Conservation (phyloP, 345 rosid genomes). For the Leavenworthia alabamica region DNA sequence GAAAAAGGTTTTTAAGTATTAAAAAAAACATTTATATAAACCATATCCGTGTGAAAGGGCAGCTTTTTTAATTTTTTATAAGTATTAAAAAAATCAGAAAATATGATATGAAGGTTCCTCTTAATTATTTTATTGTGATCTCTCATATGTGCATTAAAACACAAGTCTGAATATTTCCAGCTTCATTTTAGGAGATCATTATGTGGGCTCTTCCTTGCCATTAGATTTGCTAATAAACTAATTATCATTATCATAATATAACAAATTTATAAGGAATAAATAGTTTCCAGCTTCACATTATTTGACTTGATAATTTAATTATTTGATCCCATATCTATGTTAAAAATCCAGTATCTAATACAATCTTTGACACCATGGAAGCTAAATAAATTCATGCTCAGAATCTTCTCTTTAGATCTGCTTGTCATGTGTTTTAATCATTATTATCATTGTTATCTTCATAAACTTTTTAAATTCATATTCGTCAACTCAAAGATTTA, state of each 20-base stretch:
- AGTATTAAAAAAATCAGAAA: background rate
- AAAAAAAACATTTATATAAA: background rate
- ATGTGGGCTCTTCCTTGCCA: conserved; percentile 24
- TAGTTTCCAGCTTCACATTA: conserved; percentile 22
- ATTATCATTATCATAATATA: too few relatives aligned
- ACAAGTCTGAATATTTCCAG: conserved; percentile 37
- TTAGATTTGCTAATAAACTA: too few relatives aligned
- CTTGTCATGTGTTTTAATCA: conserved; percentile 27
- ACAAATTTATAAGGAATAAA: background rate
- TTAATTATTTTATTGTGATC: conserved; percentile 14
- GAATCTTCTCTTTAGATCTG: conserved; percentile 32
- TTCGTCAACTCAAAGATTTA: conserved; percentile 26
- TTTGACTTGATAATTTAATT: conserved; percentile 22
- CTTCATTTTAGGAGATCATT: conserved; percentile 48
- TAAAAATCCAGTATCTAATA: conserved; percentile 34
- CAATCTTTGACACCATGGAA: conserved; percentile 32
- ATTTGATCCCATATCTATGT: conserved; percentile 40
- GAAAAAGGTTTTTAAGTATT: conserved; percentile 17
- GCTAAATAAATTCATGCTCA: conserved; percentile 30
- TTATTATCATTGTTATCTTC: conserved; percentile 21
- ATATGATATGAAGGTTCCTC: conserved; percentile 28
- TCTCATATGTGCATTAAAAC: conserved; percentile 31
- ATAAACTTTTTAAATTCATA: background rate
- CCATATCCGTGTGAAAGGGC: conserved; percentile 31
- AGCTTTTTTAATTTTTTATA: background rate